A percentile compares a stretch with the other conserved stretches of the same genome.
These are phyloP conservation scores for Globisporangium irregulare DNA, from an alignment of 352 stramenopile species.

Conservation along the genomic window DNA sequence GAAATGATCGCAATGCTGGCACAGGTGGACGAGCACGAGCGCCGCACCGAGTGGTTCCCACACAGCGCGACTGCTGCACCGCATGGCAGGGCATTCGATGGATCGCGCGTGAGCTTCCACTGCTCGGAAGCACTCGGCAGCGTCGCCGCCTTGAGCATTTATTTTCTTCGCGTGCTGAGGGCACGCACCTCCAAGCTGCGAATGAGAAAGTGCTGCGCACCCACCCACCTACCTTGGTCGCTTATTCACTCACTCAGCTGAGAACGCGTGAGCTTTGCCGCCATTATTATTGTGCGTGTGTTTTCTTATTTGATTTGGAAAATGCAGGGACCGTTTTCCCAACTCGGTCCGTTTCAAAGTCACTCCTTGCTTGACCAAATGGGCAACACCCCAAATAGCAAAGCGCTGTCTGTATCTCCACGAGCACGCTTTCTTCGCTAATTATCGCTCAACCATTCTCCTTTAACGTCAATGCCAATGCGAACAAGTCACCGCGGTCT, in stretches of 20 bases:
- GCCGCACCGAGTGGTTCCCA: slow-evolving; percentile 8
- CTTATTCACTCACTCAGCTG: background rate
- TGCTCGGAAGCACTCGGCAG: slow-evolving; percentile 22
- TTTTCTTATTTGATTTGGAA: slow-evolving; percentile 1
- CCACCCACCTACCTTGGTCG: too few species aligned
- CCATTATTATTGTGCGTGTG: background rate
- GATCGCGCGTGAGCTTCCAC: slow-evolving; percentile 4
- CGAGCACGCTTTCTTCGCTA: background rate
- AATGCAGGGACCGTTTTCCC: background rate
- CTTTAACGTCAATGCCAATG: background rate
- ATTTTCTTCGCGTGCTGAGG: background rate
- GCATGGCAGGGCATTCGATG: background rate
- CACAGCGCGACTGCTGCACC: background rate
- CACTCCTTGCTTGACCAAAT: background rate
- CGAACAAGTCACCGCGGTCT: background rate
- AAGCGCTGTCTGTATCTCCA: background rate
- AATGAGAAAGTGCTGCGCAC: background rate
- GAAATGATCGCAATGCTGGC: background rate
- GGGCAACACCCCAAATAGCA: background rate
- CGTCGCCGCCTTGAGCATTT: slow-evolving; percentile 23
- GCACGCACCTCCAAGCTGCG: too few species aligned
- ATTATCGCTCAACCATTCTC: background rate
- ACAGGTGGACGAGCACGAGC: slow-evolving; percentile 11
- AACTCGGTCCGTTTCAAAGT: background rate
- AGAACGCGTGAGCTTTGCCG: background rate